phyloP scores from a whole-genome alignment of 225 moss, liverwort and hornwort species.

The Pleurozium schreberi region DNA sequence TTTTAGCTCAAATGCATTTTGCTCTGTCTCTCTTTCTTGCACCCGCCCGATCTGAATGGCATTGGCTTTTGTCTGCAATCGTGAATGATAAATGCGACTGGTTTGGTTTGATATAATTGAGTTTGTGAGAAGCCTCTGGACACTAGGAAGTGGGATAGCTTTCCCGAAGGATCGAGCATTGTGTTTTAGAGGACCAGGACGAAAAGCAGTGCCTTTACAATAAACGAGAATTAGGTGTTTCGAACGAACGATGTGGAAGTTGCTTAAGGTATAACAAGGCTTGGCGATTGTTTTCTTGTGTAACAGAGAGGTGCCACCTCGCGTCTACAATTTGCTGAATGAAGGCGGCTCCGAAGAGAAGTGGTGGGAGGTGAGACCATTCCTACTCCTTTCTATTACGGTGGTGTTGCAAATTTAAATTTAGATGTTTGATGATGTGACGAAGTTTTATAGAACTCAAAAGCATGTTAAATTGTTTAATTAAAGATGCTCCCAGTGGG shows the following conservation, averaged over 20 bases:
- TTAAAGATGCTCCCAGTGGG: background rate
- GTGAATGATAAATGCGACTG: background rate
- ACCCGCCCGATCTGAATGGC: background rate
- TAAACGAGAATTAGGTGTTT: background rate
- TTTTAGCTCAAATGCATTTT: background rate
- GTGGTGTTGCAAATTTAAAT: background rate
- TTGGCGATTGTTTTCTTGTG: background rate
- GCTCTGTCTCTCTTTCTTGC: background rate
- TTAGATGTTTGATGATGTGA: background rate
- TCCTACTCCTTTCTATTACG: background rate
- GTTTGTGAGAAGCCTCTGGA: background rate
- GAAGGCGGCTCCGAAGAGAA: conserved; percentile 73
- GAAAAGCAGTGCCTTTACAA: background rate
- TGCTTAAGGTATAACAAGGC: background rate
- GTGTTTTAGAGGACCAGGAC: background rate
- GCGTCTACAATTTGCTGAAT: conserved; percentile 71
- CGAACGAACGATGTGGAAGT: background rate
- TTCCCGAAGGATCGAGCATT: background rate
- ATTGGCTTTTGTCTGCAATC: background rate
- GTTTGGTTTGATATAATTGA: background rate
- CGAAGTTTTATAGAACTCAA: background rate
- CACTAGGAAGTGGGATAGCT: background rate
- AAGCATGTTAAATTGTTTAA: background rate
- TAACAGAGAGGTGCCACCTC: conserved; percentile 69
- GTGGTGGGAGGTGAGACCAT: conserved; percentile 84